phyloP scores from a whole-genome alignment of 2,329 filamentous ascomycete genomes.

The Penicillium fuscoglaucum region DNA sequence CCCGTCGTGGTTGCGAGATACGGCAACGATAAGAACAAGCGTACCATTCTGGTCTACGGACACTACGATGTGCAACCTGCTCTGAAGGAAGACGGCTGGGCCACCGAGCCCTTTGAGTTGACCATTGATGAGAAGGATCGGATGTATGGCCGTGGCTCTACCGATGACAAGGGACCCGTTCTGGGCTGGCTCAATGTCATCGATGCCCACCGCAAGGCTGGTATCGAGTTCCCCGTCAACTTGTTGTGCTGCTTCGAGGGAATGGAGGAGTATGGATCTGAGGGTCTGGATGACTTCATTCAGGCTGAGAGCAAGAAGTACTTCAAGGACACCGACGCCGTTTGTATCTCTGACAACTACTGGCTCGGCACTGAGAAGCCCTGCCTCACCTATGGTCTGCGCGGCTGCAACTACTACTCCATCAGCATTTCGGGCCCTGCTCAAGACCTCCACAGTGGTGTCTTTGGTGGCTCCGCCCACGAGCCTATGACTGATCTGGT shows the following conservation, averaged over 20 bases:
- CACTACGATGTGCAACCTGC: conserved; percentile 99
- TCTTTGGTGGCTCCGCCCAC: conserved; percentile 93
- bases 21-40: conserved; percentile 87
- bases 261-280: conserved; percentile 98
- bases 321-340: conserved; percentile 92
- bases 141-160: conserved; percentile 95
- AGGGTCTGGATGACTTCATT: conserved; percentile 94
- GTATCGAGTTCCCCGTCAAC: conserved; percentile 94
- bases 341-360: conserved; percentile 99
- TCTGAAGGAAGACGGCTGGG: conserved; percentile 90
- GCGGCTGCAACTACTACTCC: conserved; percentile 97
- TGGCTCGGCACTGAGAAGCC: conserved; percentile 99
- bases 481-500: conserved; percentile 98
- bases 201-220: conserved; percentile 93
- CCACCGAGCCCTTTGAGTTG: conserved; percentile 88
- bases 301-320: conserved; percentile 85
- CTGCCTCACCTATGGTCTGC: conserved; percentile 93
- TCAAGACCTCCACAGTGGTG: conserved; percentile 92
- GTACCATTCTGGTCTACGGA: conserved; percentile 93
- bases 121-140: conserved; percentile 84
- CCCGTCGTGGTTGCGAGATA: conserved; percentile 91
- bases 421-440: conserved; percentile 87
- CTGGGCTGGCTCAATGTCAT: conserved; percentile 98
- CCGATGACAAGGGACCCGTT: conserved; percentile 97
- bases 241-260: conserved; percentile 99